Evolutionary conservation across 148 eudicot species (phyloP).

Genomic region (Camellia granthamiana): DNA sequence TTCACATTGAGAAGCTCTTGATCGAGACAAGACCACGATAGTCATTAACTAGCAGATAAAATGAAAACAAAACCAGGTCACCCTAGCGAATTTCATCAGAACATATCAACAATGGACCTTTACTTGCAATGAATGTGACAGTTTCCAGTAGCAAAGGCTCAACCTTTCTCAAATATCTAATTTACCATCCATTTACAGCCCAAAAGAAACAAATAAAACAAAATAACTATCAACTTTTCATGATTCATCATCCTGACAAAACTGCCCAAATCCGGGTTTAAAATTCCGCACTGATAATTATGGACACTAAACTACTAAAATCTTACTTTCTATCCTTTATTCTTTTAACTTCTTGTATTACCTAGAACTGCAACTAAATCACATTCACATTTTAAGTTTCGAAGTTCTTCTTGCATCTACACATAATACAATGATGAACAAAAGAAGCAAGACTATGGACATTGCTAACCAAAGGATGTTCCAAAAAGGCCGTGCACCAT

Average conservation of each 20-base stretch:
- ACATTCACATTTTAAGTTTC: constrained; percentile 9
- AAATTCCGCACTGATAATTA: background rate
- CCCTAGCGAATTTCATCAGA: too few relatives aligned
- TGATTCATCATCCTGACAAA: constrained; percentile 15
- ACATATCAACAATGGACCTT: too few relatives aligned
- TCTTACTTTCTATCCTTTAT: background rate
- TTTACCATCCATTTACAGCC: background rate
- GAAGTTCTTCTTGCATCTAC: constrained; percentile 14
- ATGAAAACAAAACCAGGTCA: too few relatives aligned
- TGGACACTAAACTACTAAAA: too few relatives aligned
- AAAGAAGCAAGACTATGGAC: background rate
- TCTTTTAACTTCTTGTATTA: background rate
- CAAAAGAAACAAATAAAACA: background rate
- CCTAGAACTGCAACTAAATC: background rate
- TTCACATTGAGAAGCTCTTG: too few relatives aligned
- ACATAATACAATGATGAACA: constrained; percentile 2
- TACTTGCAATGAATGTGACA: too few relatives aligned
- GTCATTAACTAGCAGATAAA: too few relatives aligned
- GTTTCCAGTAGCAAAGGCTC: background rate
- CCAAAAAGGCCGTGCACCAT: constrained; percentile 32
- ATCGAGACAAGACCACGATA: too few relatives aligned
- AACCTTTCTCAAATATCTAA: background rate
- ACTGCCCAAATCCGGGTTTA: constrained; percentile 17
- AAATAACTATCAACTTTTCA: constrained; percentile 1
- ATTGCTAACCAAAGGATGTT: constrained; percentile 29